A percentile compares a stretch with the other conserved stretches of the same genome.
Evolutionary conservation across 257 asterid genomes (phyloP).

Genomic region (Plantago major): DNA sequence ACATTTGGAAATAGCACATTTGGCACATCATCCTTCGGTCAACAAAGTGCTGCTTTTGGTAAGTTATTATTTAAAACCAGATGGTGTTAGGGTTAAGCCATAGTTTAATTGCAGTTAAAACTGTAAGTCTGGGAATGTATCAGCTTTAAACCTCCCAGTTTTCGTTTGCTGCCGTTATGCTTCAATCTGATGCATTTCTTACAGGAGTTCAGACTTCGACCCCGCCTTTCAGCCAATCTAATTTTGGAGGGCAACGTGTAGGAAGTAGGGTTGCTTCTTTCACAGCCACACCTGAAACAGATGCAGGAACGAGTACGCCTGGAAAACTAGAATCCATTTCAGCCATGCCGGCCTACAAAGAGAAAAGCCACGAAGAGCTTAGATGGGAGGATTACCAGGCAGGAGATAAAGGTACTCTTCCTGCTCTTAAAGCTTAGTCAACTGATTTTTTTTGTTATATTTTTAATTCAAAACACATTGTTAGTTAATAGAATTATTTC

Average conservation of each 20-base stretch:
- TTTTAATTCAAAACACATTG: conserved; percentile 3
- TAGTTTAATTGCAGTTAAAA: too few species aligned
- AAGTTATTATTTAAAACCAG: conserved; percentile 25
- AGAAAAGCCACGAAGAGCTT: conserved; percentile 80
- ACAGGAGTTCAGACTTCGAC: conserved; percentile 72
- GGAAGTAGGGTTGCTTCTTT: conserved; percentile 61
- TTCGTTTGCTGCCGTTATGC: conserved; percentile 18
- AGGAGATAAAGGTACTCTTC: conserved; percentile 52
- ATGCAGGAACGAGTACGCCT: conserved; percentile 33
- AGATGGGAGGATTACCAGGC: conserved; percentile 74
- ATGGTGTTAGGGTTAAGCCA: not conserved
- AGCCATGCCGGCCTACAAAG: conserved; percentile 57
- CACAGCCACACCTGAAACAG: conserved; percentile 51
- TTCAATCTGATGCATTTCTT: conserved; percentile 16
- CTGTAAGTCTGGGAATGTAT: not conserved
- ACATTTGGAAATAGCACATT: conserved; percentile 57
- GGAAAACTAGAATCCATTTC: conserved; percentile 64
- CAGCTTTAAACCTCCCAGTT: not conserved
- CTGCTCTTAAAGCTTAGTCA: conserved; percentile 6
- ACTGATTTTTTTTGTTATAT: conserved; percentile 6
- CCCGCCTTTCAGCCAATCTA: conserved; percentile 63
- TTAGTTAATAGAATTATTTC: too few species aligned
- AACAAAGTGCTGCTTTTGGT: conserved; percentile 82
- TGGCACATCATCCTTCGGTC: conserved; percentile 61
- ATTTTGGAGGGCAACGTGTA: conserved; percentile 70